Evolutionary conservation across 306 rosid genomes (phyloP).

Genomic region (Cotoneaster glaucophyllus): DNA sequence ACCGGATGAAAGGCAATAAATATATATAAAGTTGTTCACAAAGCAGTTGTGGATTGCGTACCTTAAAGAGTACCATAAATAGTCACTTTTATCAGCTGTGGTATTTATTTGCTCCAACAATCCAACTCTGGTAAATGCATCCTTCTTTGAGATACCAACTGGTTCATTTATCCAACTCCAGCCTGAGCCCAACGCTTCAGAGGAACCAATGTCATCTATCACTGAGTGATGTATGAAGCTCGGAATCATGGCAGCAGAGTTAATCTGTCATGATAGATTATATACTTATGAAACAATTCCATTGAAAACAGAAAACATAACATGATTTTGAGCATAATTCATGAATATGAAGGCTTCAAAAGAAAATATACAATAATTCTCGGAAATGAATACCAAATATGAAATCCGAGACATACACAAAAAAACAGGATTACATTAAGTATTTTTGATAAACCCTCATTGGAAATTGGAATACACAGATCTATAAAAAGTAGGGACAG

Average conservation of each 20-base stretch:
- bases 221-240: slow-evolving; percentile 50
- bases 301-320: slow-evolving; percentile 2
- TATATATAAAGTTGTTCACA: neutral
- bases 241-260: slow-evolving; percentile 53
- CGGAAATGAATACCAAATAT: neutral
- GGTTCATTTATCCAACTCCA: slow-evolving; percentile 96
- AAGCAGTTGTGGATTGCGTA: slow-evolving; percentile 21
- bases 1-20: neutral
- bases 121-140: slow-evolving; percentile 63
- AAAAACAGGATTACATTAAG: neutral
- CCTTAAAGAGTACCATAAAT: slow-evolving; percentile 91
- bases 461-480: neutral
- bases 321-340: neutral
- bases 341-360: neutral
- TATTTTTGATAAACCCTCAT: neutral
- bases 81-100: slow-evolving; percentile 88
- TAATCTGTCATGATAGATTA: slow-evolving; percentile 48
- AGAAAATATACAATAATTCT: neutral
- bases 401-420: neutral
- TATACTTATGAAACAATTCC: neutral
- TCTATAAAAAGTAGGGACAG: neutral
- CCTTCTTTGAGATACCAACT: slow-evolving; percentile 66
- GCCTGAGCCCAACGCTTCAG: slow-evolving; percentile 38
- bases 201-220: slow-evolving; percentile 36
- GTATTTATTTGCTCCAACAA: slow-evolving; percentile 84